Conservation (phyloP, 805 yeast genomes). For the Candida parachauliodes region DNA sequence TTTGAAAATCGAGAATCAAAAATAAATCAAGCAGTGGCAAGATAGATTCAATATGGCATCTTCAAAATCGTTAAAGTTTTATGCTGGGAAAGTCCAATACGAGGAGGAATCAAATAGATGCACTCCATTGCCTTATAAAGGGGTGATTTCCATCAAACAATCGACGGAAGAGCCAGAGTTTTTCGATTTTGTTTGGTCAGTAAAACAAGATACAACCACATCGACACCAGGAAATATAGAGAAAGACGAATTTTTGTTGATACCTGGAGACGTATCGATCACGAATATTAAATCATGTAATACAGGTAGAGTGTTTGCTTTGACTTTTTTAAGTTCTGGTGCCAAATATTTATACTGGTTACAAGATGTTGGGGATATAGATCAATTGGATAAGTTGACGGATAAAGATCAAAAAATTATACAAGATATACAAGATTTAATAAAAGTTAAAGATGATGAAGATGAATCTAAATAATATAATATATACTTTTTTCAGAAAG, state of each 20-base stretch:
- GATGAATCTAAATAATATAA: slow-evolving; percentile 11
- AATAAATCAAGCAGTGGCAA: slow-evolving; percentile 4
- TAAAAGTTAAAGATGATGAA: slow-evolving; percentile 34
- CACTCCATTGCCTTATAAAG: slow-evolving; percentile 69
- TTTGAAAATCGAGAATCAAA: background rate
- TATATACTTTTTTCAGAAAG: slow-evolving; percentile 9
- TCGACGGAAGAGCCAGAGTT: slow-evolving; percentile 71
- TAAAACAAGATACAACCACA: slow-evolving; percentile 47
- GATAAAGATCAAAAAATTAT: slow-evolving; percentile 52
- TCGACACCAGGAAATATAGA: slow-evolving; percentile 33
- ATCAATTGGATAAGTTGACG: slow-evolving; percentile 53
- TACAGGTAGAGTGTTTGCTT: slow-evolving; percentile 73
- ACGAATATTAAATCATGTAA: slow-evolving; percentile 63
- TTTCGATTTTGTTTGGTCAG: slow-evolving; percentile 68
- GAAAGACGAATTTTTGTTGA: slow-evolving; percentile 62
- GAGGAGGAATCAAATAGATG: slow-evolving; percentile 60
- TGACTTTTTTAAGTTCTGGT: slow-evolving; percentile 61
- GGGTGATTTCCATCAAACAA: slow-evolving; percentile 56
- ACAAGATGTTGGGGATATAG: slow-evolving; percentile 70
- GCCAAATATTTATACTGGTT: slow-evolving; percentile 67
- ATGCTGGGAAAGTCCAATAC: slow-evolving; percentile 74
- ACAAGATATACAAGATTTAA: slow-evolving; percentile 45
- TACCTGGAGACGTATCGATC: slow-evolving; percentile 86
- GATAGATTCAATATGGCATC: slow-evolving; percentile 4
- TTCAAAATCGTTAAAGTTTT: slow-evolving; percentile 46